Conservation (phyloP, 495 filamentous ascomycete genomes). For the Penicillium salamii region DNA sequence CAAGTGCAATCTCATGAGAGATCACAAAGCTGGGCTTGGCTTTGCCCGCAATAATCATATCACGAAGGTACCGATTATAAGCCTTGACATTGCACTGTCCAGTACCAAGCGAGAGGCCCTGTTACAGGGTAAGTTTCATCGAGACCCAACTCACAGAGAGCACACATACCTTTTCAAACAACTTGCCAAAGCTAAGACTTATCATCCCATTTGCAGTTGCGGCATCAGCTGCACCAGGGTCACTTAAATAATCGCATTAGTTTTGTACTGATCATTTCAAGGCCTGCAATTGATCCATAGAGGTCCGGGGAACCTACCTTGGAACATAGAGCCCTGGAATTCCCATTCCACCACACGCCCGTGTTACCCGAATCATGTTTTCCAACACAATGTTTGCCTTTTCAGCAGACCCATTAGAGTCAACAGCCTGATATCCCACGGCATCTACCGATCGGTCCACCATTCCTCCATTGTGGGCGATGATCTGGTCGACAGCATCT, state of each 20-base stretch:
- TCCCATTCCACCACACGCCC: slow-evolving; percentile 46
- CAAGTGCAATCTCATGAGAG: slow-evolving; percentile 53
- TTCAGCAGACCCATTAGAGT: slow-evolving; percentile 39
- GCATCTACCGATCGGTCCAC: slow-evolving; percentile 54
- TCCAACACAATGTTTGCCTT: slow-evolving; percentile 44
- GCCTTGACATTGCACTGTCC: slow-evolving; percentile 61
- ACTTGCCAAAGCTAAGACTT: slow-evolving; percentile 56
- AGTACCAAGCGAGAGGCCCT: slow-evolving; percentile 49
- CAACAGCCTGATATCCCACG: slow-evolving; percentile 54
- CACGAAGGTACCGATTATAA: slow-evolving; percentile 56
- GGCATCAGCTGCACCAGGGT: slow-evolving; percentile 45
- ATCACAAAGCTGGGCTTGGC: slow-evolving; percentile 59
- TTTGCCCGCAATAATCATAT: slow-evolving; percentile 55
- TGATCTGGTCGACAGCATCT: slow-evolving; percentile 38
- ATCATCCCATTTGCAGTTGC: slow-evolving; percentile 51
- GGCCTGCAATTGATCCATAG: no score
- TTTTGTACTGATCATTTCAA: no score
- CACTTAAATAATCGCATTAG: slow-evolving; percentile 8
- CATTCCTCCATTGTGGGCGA: slow-evolving; percentile 36
- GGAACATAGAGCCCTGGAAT: slow-evolving; percentile 46
- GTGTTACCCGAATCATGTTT: slow-evolving; percentile 47
- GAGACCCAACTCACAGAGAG: no score
- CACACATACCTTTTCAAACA: slow-evolving; percentile 54
- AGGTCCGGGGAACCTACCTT: no score
- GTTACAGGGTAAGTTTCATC: slow-evolving; percentile 1